phyloP scores from a whole-genome alignment of 176 grass and related monocot genomes.

The Saccharum spontaneum region DNA sequence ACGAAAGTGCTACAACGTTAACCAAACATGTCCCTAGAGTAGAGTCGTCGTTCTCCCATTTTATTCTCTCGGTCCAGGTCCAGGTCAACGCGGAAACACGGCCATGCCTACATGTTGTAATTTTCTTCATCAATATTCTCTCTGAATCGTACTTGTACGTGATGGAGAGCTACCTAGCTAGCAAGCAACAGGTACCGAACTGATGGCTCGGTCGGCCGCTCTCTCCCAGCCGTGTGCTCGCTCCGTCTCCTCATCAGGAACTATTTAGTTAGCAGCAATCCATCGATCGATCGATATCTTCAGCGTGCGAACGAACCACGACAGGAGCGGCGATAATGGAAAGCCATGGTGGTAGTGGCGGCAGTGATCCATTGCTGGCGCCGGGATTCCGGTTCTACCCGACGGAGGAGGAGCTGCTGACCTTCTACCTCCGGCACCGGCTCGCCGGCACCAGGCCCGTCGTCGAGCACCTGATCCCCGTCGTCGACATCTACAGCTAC shows the following conservation, averaged over 20 bases:
- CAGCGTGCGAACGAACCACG: not conserved
- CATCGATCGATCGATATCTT: not conserved
- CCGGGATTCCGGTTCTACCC: conserved; percentile 77
- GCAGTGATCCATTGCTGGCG: not conserved
- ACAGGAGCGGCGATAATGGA: not conserved
- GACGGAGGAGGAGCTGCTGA: conserved; percentile 78
- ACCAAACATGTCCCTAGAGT: no score
- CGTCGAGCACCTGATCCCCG: conserved; percentile 61
- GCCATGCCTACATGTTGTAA: not conserved
- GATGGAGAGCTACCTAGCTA: not conserved
- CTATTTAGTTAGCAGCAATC: not conserved
- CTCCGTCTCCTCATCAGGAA: not conserved
- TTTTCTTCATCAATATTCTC: not conserved
- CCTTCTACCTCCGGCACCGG: conserved; percentile 65
- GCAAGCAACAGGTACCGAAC: not conserved
- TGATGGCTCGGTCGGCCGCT: no score
- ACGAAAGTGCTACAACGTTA: no score
- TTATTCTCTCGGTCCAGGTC: not conserved
- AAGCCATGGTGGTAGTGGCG: not conserved
- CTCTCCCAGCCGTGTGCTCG: no score
- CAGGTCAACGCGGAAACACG: conserved; percentile 1
- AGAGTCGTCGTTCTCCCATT: no score
- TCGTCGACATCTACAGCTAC: conserved; percentile 62
- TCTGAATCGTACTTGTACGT: not conserved
- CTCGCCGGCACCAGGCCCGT: conserved; percentile 41